phyloP scores from a whole-genome alignment of 2,329 filamentous ascomycete species.

The Diplodia corticola region DNA sequence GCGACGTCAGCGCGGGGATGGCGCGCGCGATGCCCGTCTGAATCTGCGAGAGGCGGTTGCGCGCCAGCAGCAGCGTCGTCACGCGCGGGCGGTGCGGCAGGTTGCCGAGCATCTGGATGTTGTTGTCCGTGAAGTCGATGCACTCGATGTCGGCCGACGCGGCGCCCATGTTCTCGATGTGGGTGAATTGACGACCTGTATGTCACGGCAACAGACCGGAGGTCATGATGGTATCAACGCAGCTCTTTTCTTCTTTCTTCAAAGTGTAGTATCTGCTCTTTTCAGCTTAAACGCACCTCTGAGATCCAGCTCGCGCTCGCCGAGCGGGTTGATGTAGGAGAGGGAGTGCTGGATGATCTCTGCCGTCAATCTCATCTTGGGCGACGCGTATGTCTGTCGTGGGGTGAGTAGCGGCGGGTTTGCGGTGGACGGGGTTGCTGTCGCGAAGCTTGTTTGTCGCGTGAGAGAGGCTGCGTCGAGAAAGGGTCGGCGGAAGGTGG shows the following conservation, averaged over 20 bases:
- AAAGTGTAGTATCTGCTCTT: constrained; percentile 96
- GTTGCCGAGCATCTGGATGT: constrained; percentile 85
- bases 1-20: constrained; percentile 76
- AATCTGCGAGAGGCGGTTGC: constrained; percentile 83
- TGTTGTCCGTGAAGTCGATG: constrained; percentile 98
- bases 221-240: constrained; percentile 73
- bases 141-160: constrained; percentile 77
- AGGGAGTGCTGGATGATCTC: constrained; percentile 93
- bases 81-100: constrained; percentile 90
- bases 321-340: constrained; percentile 97
- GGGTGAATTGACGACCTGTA: constrained; percentile 96
- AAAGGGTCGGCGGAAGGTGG: neutral
- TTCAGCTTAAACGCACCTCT: constrained; percentile 84
- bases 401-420: neutral
- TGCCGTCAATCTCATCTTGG: constrained; percentile 63
- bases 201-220: constrained; percentile 42
- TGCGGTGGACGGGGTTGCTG: neutral
- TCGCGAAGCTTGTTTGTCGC: neutral
- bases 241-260: constrained; percentile 56
- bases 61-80: constrained; percentile 81
- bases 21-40: constrained; percentile 72
- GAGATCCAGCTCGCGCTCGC: constrained; percentile 98
- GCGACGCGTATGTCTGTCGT: neutral
- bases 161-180: constrained; percentile 98
- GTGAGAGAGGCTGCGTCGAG: neutral